Conservation (phyloP, 345 rosid genomes). For the Alliaria petiolata region DNA sequence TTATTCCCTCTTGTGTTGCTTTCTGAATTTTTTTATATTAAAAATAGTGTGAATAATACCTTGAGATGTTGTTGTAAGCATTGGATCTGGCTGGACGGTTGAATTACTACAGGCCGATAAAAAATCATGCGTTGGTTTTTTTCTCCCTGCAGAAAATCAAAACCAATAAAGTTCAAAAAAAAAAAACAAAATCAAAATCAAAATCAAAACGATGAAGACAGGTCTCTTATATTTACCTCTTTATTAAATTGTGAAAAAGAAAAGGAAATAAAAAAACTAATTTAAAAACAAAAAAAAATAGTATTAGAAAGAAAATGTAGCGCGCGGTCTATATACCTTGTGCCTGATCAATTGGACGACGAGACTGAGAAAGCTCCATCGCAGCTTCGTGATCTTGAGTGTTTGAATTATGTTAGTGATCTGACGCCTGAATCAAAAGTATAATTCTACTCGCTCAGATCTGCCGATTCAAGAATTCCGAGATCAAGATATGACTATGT, state of each 20-base stretch:
- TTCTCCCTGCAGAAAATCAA: constrained; percentile 49
- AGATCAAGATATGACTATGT: too few relatives aligned
- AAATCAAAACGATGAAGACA: background rate
- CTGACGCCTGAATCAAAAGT: too few relatives aligned
- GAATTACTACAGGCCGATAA: constrained; percentile 58
- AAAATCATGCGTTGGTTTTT: constrained; percentile 68
- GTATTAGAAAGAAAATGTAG: background rate
- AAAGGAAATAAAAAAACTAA: background rate
- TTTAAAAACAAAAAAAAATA: background rate
- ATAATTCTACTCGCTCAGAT: too few relatives aligned
- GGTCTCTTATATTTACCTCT: background rate
- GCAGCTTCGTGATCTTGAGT: too few relatives aligned
- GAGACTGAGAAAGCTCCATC: constrained; percentile 83
- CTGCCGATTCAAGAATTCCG: too few relatives aligned
- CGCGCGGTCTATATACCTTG: constrained; percentile 49
- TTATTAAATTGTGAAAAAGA: too few relatives aligned
- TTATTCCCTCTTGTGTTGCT: background rate
- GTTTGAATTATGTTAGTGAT: too few relatives aligned
- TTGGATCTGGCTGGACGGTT: constrained; percentile 61
- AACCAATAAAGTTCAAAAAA: too few relatives aligned
- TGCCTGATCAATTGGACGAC: constrained; percentile 45
- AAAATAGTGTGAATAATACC: constrained; percentile 42
- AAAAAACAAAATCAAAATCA: too few relatives aligned
- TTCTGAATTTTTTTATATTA: too few relatives aligned
- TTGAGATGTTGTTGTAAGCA: constrained; percentile 61